Percentiles rank a stretch among this genome's conserved stretches.
These are phyloP conservation scores for Neospora caninum DNA, from an alignment of 169 alveolate genomes.

Conservation along the genomic window DNA sequence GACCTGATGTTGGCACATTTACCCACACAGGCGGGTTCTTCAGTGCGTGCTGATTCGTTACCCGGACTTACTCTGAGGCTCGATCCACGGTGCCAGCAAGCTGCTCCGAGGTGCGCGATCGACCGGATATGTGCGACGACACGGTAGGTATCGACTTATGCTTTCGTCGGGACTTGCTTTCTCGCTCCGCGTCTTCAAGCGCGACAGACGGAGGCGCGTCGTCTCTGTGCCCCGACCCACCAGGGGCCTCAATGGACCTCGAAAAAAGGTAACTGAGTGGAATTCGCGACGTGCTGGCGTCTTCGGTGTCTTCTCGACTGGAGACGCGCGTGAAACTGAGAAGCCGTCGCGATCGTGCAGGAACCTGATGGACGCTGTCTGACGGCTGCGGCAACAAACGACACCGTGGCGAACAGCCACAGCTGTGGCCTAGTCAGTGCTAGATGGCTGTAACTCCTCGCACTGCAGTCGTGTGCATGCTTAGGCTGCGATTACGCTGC, in stretches of 20 bases:
- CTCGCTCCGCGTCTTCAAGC: not conserved
- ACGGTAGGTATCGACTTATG: not conserved
- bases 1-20: too few relatives aligned
- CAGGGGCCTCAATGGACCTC: not conserved
- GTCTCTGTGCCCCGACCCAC: not conserved
- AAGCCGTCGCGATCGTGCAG: slow-evolving; percentile 1
- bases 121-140: not conserved
- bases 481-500: too few relatives aligned
- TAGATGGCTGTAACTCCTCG: too few relatives aligned
- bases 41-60: too few relatives aligned
- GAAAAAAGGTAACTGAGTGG: not conserved
- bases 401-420: not conserved
- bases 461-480: too few relatives aligned
- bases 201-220: not conserved
- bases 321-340: not conserved
- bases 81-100: not conserved
- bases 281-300: not conserved
- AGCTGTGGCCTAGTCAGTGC: too few relatives aligned
- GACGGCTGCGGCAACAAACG: not conserved
- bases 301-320: not conserved
- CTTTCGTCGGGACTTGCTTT: not conserved
- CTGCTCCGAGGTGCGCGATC: not conserved
- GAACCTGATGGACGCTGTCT: not conserved
- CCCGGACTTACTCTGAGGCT: not conserved
- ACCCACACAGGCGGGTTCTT: too few relatives aligned